Percentiles rank a stretch among this genome's conserved stretches.
These are phyloP conservation scores for Penicillium griseofulvum DNA, from an alignment of 2,329 filamentous ascomycete species.

Conservation along the genomic window DNA sequence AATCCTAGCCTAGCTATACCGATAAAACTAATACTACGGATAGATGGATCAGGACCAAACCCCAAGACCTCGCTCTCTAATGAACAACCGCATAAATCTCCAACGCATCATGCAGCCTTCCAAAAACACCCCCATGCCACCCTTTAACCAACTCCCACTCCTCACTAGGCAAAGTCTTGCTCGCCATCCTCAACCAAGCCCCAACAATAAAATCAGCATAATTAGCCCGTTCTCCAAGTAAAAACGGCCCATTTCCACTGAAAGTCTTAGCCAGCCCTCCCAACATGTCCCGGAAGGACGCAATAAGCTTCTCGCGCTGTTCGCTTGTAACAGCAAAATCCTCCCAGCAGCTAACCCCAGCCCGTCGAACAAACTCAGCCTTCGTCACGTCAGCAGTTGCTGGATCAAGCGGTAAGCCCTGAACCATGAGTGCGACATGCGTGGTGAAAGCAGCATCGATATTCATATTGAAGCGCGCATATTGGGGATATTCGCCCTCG, in stretches of 20 bases:
- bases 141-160: conserved; percentile 50
- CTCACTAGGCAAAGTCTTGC: conserved; percentile 37
- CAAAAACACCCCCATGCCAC: conserved; percentile 56
- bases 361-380: conserved; percentile 51
- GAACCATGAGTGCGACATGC: conserved; percentile 42
- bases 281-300: conserved; percentile 44
- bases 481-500: conserved; percentile 33
- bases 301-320: conserved; percentile 39
- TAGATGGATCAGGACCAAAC: not conserved
- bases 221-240: conserved; percentile 46
- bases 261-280: conserved; percentile 47
- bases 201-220: conserved; percentile 61
- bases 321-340: conserved; percentile 40
- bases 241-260: conserved; percentile 47
- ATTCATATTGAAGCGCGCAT: conserved; percentile 53
- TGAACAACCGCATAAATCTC: conserved; percentile 30
- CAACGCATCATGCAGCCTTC: conserved; percentile 49
- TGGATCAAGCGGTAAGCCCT: conserved; percentile 53
- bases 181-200: conserved; percentile 54
- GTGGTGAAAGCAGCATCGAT: conserved; percentile 56
- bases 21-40: no score
- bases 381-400: conserved; percentile 45
- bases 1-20: no score
- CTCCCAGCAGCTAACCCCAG: conserved; percentile 44
- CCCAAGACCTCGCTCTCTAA: not conserved